phyloP scores from a whole-genome alignment of 345 rosid genomes.

The Raphanus raphanistrum region DNA sequence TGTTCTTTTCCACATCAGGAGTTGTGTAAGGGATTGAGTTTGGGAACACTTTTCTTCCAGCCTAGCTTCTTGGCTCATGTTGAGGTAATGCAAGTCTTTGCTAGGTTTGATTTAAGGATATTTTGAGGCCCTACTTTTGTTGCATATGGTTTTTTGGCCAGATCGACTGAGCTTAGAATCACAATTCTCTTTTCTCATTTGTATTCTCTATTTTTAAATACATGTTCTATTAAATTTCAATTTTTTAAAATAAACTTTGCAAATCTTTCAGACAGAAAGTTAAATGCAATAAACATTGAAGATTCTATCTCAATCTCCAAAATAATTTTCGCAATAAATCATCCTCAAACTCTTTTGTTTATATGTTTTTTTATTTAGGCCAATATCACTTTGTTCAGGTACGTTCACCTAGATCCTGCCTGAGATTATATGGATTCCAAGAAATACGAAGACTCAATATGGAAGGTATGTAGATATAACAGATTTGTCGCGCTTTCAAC shows the following conservation, averaged over 20 bases:
- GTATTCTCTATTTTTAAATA: neutral
- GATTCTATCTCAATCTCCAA: conserved; percentile 30
- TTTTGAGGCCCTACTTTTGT: too few species aligned
- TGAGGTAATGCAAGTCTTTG: too few species aligned
- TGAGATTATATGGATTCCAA: conserved; percentile 60
- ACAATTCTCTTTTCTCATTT: neutral
- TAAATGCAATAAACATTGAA: conserved; percentile 62
- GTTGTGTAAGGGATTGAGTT: too few species aligned
- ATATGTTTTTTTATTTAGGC: conserved; percentile 49
- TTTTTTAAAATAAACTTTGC: neutral
- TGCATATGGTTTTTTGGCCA: too few species aligned
- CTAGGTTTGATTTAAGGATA: too few species aligned
- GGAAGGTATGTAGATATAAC: conserved; percentile 60
- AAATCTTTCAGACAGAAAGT: conserved; percentile 64
- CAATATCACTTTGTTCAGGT: conserved; percentile 66
- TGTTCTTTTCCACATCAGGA: too few species aligned
- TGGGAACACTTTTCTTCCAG: too few species aligned
- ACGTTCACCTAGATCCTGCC: conserved; percentile 68
- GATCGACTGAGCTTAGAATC: too few species aligned
- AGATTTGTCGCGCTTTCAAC: neutral
- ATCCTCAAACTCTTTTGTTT: neutral
- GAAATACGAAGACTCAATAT: conserved; percentile 71
- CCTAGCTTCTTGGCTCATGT: too few species aligned
- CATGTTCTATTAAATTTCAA: conserved; percentile 1
- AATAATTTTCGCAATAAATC: neutral